phyloP scores from a whole-genome alignment of 345 rosid genomes.

The Euphorbia pulcherrima region DNA sequence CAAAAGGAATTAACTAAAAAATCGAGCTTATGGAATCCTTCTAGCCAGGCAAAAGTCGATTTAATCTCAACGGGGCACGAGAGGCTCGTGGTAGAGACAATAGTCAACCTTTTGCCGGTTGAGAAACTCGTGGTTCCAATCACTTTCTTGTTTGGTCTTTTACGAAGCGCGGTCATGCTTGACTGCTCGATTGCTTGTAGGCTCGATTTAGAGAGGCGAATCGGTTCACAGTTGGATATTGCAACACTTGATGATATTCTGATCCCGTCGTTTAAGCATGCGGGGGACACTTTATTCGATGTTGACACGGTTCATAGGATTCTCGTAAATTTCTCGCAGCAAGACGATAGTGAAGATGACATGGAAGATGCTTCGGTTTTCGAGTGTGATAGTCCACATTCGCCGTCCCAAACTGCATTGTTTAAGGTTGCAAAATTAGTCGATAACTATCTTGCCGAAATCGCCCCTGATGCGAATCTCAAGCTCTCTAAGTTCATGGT shows the following conservation, averaged over 20 bases:
- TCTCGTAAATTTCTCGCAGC: constrained; percentile 89
- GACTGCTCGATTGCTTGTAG: constrained; percentile 70
- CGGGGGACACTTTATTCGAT: constrained; percentile 88
- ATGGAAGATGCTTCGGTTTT: constrained; percentile 73
- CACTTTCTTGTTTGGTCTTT: constrained; percentile 77
- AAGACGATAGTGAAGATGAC: constrained; percentile 85
- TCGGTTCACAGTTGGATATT: constrained; percentile 81
- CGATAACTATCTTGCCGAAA: constrained; percentile 91
- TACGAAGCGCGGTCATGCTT: constrained; percentile 85
- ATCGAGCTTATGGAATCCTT: constrained; percentile 50
- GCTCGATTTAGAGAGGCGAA: constrained; percentile 86
- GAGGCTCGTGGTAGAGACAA: constrained; percentile 70
- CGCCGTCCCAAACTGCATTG: constrained; percentile 80
- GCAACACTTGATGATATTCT: constrained; percentile 87
- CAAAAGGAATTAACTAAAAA: constrained; percentile 83
- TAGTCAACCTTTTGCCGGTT: constrained; percentile 72
- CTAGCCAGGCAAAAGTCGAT: no score
- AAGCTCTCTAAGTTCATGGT: constrained; percentile 82
- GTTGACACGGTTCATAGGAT: constrained; percentile 88
- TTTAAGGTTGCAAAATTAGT: constrained; percentile 82
- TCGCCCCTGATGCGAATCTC: constrained; percentile 91
- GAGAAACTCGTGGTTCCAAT: constrained; percentile 89
- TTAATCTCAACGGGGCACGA: constrained; percentile 66
- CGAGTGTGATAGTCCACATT: constrained; percentile 71
- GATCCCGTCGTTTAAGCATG: constrained; percentile 82